Evolutionary conservation across 2,329 filamentous ascomycete genomes (phyloP).

Genomic region (Trichoderma sp.): DNA sequence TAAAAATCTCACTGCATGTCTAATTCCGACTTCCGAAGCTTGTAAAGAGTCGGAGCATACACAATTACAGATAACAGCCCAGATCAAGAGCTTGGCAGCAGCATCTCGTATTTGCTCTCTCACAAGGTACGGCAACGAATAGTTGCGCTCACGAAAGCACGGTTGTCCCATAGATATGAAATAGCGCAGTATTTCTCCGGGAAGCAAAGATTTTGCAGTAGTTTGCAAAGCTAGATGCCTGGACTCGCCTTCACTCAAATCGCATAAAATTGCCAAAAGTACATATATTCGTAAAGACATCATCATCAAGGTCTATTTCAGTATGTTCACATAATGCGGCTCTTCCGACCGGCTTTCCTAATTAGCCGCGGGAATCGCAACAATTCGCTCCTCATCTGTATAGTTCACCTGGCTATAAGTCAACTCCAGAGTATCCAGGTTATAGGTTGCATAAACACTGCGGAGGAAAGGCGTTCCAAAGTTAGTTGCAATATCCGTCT

Average conservation of each 20-base stretch:
- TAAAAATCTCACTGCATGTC: neutral
- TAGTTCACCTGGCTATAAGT: slow-evolving; percentile 7
- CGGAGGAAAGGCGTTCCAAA: slow-evolving; percentile 3
- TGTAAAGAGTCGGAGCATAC: neutral
- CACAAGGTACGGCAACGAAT: neutral
- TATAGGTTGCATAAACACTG: slow-evolving; percentile 1
- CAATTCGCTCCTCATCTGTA: neutral
- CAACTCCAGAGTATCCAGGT: neutral
- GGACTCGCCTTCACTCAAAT: neutral
- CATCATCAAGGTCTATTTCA: neutral
- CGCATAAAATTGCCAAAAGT: neutral
- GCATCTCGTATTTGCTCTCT: neutral
- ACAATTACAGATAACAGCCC: neutral
- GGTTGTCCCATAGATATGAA: neutral
- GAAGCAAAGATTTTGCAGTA: neutral
- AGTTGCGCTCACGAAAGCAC: neutral
- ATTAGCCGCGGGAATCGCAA: neutral
- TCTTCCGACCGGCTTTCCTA: neutral
- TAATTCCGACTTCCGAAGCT: neutral
- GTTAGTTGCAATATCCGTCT: neutral
- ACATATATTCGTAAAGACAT: neutral
- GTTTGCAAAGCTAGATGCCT: too few species aligned
- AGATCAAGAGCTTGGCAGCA: neutral
- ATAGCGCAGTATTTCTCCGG: neutral
- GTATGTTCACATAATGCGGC: neutral